Evolutionary conservation across 2,329 filamentous ascomycete genomes (phyloP), one percentile per base, ranked within the genome.

Genomic region (Xylariaceae sp.): DNA sequence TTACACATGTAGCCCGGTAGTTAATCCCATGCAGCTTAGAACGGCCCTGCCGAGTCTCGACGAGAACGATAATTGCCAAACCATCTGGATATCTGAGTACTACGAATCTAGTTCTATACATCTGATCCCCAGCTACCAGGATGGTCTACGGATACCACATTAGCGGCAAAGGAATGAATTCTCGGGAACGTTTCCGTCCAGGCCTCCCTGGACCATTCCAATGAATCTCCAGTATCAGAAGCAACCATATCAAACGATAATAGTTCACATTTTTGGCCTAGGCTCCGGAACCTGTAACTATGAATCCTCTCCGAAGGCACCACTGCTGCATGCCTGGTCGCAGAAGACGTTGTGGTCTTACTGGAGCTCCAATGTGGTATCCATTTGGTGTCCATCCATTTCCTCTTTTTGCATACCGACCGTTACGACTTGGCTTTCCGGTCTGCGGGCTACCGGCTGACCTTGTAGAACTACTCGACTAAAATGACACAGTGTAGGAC

Each of bases 371-470:
- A 44, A 17, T 52, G 44, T 48, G 44, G 42, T 22, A 19, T 33
- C 46, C 39, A 52, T 51, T 52, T 51, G 33, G 9, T 36, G 52
- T 52, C 49, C 22, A 54, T 48, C 45, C 15, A 32, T 31, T 51
- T 47, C 42, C 52, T 44, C 40, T 42, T 52, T 47, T 48, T 31
- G 36, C 38, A 50, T 38, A 49, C 53, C 50, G 44, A 52, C 40
- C 43, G 44, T 51, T 54, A 42, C 45, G 48, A 52, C 40, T 52
- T 46, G 46, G 27, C 27, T 42, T 42, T 32, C 48, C 53, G 48
- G 48, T 54, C 46, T 52, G 55, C 55, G 50, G 48, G 22, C 51
- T 55, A 49, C 48, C 49, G 52, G 55, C 55, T 57, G 55, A 57
- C 51, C 46, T 56, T 22, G 53, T 56, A 54, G 41, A 48, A 55